A percentile compares a stretch with the other conserved stretches of the same genome.
Conservation (phyloP, 2,329 filamentous ascomycete species). For the Diaporthe sp. region DNA sequence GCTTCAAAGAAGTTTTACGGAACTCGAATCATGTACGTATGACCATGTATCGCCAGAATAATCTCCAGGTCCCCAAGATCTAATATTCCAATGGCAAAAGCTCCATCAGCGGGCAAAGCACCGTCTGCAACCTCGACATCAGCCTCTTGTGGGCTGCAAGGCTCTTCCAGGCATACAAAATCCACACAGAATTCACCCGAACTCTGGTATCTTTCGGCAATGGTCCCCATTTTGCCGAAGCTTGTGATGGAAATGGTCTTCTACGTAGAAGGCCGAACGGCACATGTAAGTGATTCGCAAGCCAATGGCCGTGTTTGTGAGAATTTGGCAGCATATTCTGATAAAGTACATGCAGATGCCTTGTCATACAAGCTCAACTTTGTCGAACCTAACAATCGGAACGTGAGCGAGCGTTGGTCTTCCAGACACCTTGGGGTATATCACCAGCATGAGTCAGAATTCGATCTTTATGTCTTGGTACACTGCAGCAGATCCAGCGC, state of each 20-base stretch:
- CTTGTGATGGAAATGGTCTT: constrained; percentile 32
- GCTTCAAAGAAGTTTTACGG: background rate
- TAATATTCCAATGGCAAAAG: background rate
- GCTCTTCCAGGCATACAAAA: constrained; percentile 22
- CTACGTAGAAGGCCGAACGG: background rate
- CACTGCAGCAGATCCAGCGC: constrained; percentile 30
- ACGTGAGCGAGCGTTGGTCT: constrained; percentile 28
- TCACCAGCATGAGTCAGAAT: constrained; percentile 27
- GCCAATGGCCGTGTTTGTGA: background rate
- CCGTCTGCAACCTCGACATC: constrained; percentile 27
- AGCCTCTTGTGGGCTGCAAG: constrained; percentile 4
- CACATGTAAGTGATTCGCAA: background rate
- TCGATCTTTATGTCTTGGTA: constrained; percentile 30
- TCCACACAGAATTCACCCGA: constrained; percentile 26
- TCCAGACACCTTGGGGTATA: constrained; percentile 35
- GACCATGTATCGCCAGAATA: no score
- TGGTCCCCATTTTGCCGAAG: constrained; percentile 32
- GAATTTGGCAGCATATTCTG: background rate
- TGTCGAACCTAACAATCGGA: constrained; percentile 30
- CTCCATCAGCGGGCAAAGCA: constrained; percentile 29
- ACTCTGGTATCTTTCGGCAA: constrained; percentile 33
- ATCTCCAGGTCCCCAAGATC: background rate
- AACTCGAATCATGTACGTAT: constrained; percentile 29
- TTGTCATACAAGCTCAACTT: constrained; percentile 36
- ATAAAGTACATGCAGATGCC: background rate